Base-by-base conservation (phyloP, 2,329 filamentous ascomycete genomes). In the Cryphonectria carpinicola region DNA sequence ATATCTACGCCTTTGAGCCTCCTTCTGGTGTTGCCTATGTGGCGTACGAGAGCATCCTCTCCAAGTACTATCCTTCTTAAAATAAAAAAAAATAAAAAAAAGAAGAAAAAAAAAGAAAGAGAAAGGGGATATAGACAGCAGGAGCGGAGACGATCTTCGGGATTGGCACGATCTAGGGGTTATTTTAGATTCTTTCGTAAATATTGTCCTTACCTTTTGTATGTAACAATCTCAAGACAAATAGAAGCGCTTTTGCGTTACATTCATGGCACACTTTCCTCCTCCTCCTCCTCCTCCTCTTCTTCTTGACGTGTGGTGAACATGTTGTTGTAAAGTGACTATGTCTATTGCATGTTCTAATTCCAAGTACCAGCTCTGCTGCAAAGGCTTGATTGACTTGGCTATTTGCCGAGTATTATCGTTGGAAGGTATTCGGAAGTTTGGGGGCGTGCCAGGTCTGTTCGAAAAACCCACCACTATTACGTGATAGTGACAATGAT, bases 1-100 rank as follows among this genome's bases (percentile, higher is more conserved):
- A 86, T 79, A 83, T 84, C 73, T 85, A 78, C 76, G 80, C 75
- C 74, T 81, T 85, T 68, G 84, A 86, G 79, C 82, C 83, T 14
- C 80, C 83, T 10, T 79, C 75, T 14, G 83, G 84, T 11, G 79
- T 78, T 8, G 83, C 74, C 0, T 86, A 86, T 71, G 78, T 74
- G 4, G 69, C 69, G 2, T 72, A 71, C 67, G 66, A 71, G 70
- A 58, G 60, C 64, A 69, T 71, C 32, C 70, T 71, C 10, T 56
- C 63, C 67, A 71, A 71, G 67, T 71, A 71, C 35, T 65, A 52
- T 10, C 70, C 70, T 37, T 46, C 67, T 64, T 69, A 65, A 14
- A 22, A n/a, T n/a, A n/a, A n/a, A n/a, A n/a, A n/a, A n/a, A n/a
- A n/a, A n/a, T n/a, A n/a, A n/a, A n/a, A n/a, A n/a, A n/a, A n/a